These are phyloP conservation scores for Kodamaea kaohsiungensis DNA, from an alignment of 805 yeast species.

Conservation along the genomic window DNA sequence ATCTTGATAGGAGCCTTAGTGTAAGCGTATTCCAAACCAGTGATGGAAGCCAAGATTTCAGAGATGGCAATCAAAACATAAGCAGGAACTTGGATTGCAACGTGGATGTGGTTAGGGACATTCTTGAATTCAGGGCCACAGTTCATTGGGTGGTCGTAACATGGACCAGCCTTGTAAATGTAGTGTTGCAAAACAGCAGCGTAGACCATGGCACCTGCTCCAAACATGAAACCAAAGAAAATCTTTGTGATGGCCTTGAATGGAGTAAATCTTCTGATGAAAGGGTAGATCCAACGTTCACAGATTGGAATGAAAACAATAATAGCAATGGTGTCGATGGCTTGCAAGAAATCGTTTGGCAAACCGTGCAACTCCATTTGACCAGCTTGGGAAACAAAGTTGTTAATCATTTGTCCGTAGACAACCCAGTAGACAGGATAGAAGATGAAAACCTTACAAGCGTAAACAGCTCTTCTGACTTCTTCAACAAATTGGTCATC, in stretches of 20 bases:
- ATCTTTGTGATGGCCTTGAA: slow-evolving; percentile 75
- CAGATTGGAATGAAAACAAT: slow-evolving; percentile 76
- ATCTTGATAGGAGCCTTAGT: slow-evolving; percentile 74
- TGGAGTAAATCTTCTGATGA: slow-evolving; percentile 46
- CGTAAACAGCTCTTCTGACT: slow-evolving; percentile 61
- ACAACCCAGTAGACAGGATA: slow-evolving; percentile 76
- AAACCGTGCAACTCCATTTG: slow-evolving; percentile 72
- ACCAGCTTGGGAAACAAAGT: slow-evolving; percentile 74
- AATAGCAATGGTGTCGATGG: slow-evolving; percentile 72
- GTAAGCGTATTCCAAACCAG: slow-evolving; percentile 83
- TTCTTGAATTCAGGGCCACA: slow-evolving; percentile 44
- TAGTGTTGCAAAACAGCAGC: slow-evolving; percentile 74
- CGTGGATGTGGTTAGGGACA: slow-evolving; percentile 57
- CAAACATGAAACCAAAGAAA: slow-evolving; percentile 67
- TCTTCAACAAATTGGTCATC: slow-evolving; percentile 72
- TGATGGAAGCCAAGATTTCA: slow-evolving; percentile 77
- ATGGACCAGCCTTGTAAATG: slow-evolving; percentile 72
- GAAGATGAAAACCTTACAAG: slow-evolving; percentile 72
- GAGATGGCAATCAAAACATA: slow-evolving; percentile 72
- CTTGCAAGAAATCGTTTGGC: slow-evolving; percentile 79
- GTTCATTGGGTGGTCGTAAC: slow-evolving; percentile 62
- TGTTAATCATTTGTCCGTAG: slow-evolving; percentile 69
- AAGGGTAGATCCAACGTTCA: slow-evolving; percentile 56
- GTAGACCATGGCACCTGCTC: slow-evolving; percentile 65
- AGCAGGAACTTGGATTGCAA: slow-evolving; percentile 72